Conservation (phyloP, 148 eudicot species). For the Silene conica region DNA sequence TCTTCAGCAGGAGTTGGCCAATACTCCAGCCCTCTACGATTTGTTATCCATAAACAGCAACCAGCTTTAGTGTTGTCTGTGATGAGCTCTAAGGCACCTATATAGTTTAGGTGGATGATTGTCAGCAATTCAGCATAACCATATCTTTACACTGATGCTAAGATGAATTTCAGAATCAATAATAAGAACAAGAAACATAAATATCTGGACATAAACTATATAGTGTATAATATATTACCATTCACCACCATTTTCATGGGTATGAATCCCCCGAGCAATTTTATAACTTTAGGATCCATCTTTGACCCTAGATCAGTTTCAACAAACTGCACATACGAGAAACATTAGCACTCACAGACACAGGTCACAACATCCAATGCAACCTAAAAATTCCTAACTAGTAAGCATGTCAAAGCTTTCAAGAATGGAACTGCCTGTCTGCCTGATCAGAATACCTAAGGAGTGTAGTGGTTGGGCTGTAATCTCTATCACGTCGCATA, state of each 20-base stretch:
- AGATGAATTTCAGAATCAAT: conserved; percentile 6
- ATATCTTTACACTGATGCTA: background rate
- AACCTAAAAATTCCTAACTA: background rate
- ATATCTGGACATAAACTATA: background rate
- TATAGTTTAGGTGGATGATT: conserved; percentile 17
- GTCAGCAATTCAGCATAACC: conserved; percentile 11
- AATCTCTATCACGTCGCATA: background rate
- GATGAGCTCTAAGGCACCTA: conserved; percentile 87
- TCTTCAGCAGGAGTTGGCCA: conserved; percentile 93
- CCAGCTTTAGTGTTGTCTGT: conserved; percentile 83
- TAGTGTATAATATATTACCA: conserved; percentile 33
- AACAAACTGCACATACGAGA: conserved; percentile 58
- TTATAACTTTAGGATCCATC: conserved; percentile 35
- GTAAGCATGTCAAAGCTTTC: background rate
- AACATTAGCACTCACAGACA: conserved; percentile 6
- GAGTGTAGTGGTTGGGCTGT: background rate
- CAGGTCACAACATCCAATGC: background rate
- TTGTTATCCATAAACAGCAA: conserved; percentile 89
- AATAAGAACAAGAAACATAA: background rate
- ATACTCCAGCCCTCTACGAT: conserved; percentile 84
- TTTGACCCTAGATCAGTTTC: conserved; percentile 50
- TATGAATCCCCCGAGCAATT: conserved; percentile 56
- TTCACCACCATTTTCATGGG: conserved; percentile 68
- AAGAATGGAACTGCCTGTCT: background rate
- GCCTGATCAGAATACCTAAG: background rate